A percentile compares a stretch with the other conserved stretches of the same genome.
Conservation (phyloP, 495 filamentous ascomycete species). For the Choiromyces venosus region DNA sequence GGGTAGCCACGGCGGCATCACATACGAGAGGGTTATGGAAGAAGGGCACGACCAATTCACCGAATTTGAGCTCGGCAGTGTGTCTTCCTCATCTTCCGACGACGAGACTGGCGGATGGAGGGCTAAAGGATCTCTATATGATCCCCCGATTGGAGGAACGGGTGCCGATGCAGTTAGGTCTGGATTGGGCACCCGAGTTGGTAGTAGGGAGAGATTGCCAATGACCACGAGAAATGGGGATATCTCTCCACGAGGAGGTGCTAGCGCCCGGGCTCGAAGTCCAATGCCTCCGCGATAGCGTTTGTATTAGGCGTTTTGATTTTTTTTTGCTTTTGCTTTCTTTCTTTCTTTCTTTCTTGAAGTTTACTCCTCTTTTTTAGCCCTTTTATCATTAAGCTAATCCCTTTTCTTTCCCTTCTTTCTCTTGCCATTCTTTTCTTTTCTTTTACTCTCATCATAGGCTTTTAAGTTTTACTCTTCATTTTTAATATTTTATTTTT, state of each 20-base stretch:
- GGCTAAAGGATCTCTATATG: slow-evolving; percentile 56
- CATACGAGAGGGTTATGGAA: slow-evolving; percentile 82
- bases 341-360: slow-evolving; percentile 5
- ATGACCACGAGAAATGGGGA: slow-evolving; percentile 55
- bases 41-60: slow-evolving; percentile 55
- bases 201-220: slow-evolving; percentile 68
- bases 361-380: slow-evolving; percentile 11
- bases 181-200: slow-evolving; percentile 70
- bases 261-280: slow-evolving; percentile 53
- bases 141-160: slow-evolving; percentile 46
- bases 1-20: slow-evolving; percentile 45
- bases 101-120: slow-evolving; percentile 53
- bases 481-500: slow-evolving; percentile 16
- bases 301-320: background rate
- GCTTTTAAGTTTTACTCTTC: slow-evolving; percentile 27
- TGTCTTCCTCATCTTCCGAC: slow-evolving; percentile 49
- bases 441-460: slow-evolving; percentile 28
- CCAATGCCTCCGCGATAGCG: slow-evolving; percentile 54
- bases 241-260: slow-evolving; percentile 52
- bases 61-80: slow-evolving; percentile 66
- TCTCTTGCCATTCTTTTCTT: slow-evolving; percentile 5
- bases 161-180: slow-evolving; percentile 47
- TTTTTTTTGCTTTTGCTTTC: slow-evolving; percentile 6
- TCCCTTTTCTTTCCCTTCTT: background rate
- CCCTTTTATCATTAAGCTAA: background rate